phyloP scores from a whole-genome alignment of 2,329 filamentous ascomycete species.

The Venturia asperata region DNA sequence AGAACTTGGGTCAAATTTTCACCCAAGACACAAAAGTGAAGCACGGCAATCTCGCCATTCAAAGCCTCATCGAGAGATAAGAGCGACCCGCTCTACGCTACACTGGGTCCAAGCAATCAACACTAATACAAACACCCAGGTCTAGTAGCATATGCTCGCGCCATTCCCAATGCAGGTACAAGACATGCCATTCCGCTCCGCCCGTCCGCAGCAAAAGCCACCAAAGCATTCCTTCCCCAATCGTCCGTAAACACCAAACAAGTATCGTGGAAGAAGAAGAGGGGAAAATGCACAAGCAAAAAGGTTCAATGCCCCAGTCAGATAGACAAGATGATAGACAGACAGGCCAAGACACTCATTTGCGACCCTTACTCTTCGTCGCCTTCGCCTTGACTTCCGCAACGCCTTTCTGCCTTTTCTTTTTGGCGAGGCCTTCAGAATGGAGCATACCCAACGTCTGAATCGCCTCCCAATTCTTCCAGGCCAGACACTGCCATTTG shows the following conservation, averaged over 20 bases:
- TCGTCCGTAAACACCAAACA: conserved; percentile 10
- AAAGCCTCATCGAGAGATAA: not conserved
- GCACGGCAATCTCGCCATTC: not conserved
- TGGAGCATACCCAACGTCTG: conserved; percentile 54
- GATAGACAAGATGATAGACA: not conserved
- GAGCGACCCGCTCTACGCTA: not conserved
- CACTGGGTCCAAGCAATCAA: not conserved
- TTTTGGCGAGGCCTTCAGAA: conserved; percentile 35
- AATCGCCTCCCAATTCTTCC: conserved; percentile 58
- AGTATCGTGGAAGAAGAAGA: not conserved
- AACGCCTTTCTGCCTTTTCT: conserved; percentile 38
- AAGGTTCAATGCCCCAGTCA: not conserved
- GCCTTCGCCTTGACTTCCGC: conserved; percentile 23
- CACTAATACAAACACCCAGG: not conserved
- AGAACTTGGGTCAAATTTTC: too few relatives aligned
- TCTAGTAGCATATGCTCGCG: conserved; percentile 1
- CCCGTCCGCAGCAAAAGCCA: not conserved
- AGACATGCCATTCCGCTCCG: not conserved
- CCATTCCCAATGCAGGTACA: conserved; percentile 3
- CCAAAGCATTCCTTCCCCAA: not conserved
- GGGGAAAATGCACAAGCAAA: not conserved
- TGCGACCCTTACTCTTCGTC: conserved; percentile 25
- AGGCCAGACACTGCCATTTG: conserved; percentile 55
- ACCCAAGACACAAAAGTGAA: not conserved
- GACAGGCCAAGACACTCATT: conserved; percentile 16